Evolutionary conservation across 2,329 filamentous ascomycete species (phyloP), one percentile per base, ranked within the genome.

Genomic region (Cladosporium sp.): DNA sequence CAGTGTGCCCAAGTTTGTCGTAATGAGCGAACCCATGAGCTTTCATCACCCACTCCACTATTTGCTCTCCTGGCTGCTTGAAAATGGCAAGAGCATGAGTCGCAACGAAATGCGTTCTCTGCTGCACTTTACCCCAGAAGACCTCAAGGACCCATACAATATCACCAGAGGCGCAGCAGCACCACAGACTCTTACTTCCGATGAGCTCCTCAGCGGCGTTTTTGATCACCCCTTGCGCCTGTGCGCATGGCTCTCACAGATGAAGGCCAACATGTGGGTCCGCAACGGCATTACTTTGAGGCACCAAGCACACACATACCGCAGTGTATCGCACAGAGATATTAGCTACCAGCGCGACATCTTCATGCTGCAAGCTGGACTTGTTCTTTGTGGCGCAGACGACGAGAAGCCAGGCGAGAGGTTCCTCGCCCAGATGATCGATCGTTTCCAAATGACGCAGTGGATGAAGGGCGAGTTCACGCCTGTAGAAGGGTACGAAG

Each of bases 241-340:
- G 0, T 96, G 90, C 65, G 90, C 89, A 16, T 98, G 93, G 93
- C 76, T 98, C 27, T 88, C 93, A 5, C 94, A 98, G 72, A 97
- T 98, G 83, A 95, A 95, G 67, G 90, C 92, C 15, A 88, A 90
- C 45, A 95, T 97, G 84, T 98, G 94, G 93, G 92, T 98, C 55
- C 84, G 93, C 50, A 98, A 98, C 64, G 93, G 93, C 2, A 89
- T 98, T 63, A 97, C 92, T 61, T 78, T 98, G 45, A 83, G 92
- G 33, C 93, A 98, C 66, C 93, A 98, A 69, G 93, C 94, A 66
- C 86, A 86, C 46, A 93, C 91, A 15, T 98, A 98, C 66, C 84
- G 90, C 13, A 91, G 89, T 35, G 89, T 96, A 12, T 82, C 83
- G 9, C 88, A 94, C 62, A 79, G 93, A 57, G 93, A 98, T 67